Conservation (phyloP, 768 basidiomycete species). For the Tephrocybe sp. region DNA sequence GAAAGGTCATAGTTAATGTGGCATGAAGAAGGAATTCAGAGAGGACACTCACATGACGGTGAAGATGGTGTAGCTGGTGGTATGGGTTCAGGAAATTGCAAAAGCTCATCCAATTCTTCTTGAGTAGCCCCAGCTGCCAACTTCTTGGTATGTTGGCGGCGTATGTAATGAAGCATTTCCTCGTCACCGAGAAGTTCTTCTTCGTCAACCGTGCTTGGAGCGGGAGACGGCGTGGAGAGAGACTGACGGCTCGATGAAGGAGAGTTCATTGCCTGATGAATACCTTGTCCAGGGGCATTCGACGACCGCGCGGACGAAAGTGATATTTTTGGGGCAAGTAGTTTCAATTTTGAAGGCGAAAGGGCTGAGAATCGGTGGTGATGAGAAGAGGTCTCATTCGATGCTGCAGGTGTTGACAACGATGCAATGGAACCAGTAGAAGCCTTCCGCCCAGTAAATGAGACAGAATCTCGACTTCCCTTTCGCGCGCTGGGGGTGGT, state of each 20-base stretch:
- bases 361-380: constrained; percentile 76
- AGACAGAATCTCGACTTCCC: constrained; percentile 74
- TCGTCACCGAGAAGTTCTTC: constrained; percentile 90
- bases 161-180: constrained; percentile 95
- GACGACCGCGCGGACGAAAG: constrained; percentile 56
- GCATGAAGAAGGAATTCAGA: background rate
- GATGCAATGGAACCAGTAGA: constrained; percentile 82
- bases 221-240: constrained; percentile 82
- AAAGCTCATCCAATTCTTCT: constrained; percentile 81
- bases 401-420: constrained; percentile 49
- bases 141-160: constrained; percentile 86
- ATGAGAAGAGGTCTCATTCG: constrained; percentile 38
- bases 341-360: constrained; percentile 82
- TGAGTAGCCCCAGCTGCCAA: constrained; percentile 79
- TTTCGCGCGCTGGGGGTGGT: constrained; percentile 55
- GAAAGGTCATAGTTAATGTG: constrained; percentile 13
- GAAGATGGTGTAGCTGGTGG: constrained; percentile 63
- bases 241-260: constrained; percentile 75
- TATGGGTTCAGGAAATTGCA: constrained; percentile 90
- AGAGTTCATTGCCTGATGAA: constrained; percentile 51
- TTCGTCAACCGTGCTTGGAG: constrained; percentile 73
- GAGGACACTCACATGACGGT: constrained; percentile 61
- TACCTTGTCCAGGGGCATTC: constrained; percentile 42
- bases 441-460: constrained; percentile 76
- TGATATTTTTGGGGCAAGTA: constrained; percentile 76